Conservation (phyloP, 2,329 filamentous ascomycete genomes). For the Pseudogymnoascus sp. region DNA sequence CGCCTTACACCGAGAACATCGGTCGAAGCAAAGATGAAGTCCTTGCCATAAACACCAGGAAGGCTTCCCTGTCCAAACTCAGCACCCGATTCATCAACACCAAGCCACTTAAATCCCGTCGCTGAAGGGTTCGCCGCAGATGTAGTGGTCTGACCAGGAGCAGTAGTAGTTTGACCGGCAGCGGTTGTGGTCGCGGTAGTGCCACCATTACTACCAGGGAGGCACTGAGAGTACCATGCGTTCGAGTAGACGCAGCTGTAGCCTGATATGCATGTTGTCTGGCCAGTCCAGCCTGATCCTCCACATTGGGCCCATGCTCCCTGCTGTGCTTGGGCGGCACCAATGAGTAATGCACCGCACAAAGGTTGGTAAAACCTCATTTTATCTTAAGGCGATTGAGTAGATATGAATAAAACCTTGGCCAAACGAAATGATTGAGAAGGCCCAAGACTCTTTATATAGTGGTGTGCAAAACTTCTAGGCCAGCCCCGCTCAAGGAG, state of each 20-base stretch:
- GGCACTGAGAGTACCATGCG: slow-evolving; percentile 18
- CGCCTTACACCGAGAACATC: background rate
- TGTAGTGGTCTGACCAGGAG: background rate
- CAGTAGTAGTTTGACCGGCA: background rate
- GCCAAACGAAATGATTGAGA: background rate
- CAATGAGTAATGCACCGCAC: background rate
- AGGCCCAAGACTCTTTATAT: background rate
- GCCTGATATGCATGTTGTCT: slow-evolving; percentile 14
- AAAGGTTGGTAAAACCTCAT: background rate
- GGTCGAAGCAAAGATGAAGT: slow-evolving; percentile 40
- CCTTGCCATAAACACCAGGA: slow-evolving; percentile 46
- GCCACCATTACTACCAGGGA: background rate
- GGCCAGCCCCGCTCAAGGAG: background rate
- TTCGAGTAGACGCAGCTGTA: slow-evolving; percentile 15
- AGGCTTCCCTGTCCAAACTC: slow-evolving; percentile 51
- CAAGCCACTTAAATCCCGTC: slow-evolving; percentile 9
- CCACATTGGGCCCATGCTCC: slow-evolving; percentile 16
- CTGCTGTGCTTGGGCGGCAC: background rate
- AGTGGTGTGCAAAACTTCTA: background rate
- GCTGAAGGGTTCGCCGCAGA: background rate
- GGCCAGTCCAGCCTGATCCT: slow-evolving; percentile 15
- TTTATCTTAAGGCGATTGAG: background rate
- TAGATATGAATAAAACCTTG: background rate
- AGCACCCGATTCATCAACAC: slow-evolving; percentile 42
- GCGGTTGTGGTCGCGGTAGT: background rate